Evolutionary conservation across 768 basidiomycete genomes (phyloP).

Genomic region (Hericium rajendrae): DNA sequence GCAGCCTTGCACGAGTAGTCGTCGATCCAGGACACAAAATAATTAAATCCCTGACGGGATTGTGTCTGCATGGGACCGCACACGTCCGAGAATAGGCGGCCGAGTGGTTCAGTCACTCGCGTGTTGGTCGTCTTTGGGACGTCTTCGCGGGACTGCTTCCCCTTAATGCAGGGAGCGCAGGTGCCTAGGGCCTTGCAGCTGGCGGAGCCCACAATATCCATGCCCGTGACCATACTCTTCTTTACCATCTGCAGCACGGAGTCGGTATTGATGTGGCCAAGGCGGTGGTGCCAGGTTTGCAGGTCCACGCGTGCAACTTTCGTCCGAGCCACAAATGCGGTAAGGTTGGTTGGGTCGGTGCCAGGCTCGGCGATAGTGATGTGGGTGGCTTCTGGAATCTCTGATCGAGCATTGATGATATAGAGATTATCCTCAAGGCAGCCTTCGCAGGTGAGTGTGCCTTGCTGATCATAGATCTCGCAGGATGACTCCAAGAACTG

Average conservation of each 20-base stretch:
- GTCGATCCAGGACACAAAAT: constrained; percentile 17
- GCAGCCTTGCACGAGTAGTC: constrained; percentile 11
- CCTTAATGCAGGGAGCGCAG: constrained; percentile 16
- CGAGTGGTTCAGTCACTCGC: too few relatives aligned
- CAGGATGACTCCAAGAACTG: constrained; percentile 5
- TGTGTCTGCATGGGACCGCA: too few relatives aligned
- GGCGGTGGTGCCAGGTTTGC: constrained; percentile 14
- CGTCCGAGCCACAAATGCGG: not conserved
- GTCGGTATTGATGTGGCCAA: constrained; percentile 10
- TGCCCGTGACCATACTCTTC: constrained; percentile 9
- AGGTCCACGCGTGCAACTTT: not conserved
- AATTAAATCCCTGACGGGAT: too few relatives aligned
- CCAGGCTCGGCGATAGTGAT: not conserved
- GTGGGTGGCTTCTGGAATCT: too few relatives aligned
- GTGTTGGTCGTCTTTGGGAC: constrained; percentile 8
- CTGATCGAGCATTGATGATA: not conserved
- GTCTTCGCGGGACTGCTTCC: constrained; percentile 14
- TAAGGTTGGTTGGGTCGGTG: not conserved
- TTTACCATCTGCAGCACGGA: not conserved
- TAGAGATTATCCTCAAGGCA: too few relatives aligned
- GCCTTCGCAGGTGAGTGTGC: not conserved
- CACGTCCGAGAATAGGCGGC: too few relatives aligned
- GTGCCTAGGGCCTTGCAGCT: not conserved
- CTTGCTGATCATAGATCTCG: not conserved
- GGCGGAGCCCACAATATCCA: constrained; percentile 3